Percentiles rank a stretch among this genome's conserved stretches.
Conservation (phyloP, 1,284 basidiomycete species). For the Rhodotorula sp. region DNA sequence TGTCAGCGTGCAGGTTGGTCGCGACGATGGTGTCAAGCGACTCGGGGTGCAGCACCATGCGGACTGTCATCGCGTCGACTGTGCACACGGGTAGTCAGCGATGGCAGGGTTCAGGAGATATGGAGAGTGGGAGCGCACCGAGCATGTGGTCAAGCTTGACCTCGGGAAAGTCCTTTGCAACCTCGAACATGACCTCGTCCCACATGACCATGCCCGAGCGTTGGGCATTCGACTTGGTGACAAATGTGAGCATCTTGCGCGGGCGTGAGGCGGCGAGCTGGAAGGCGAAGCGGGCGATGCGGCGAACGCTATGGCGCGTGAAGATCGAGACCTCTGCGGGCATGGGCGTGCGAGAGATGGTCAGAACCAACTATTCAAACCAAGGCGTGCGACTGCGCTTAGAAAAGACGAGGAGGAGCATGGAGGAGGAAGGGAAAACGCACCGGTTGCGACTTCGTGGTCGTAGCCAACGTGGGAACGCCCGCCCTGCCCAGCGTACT, state of each 20-base stretch:
- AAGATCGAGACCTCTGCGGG: constrained; percentile 55
- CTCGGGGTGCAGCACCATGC: constrained; percentile 59
- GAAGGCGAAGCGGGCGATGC: constrained; percentile 61
- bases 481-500: constrained; percentile 61
- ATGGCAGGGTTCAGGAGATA: too few species aligned
- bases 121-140: not conserved
- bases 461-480: constrained; percentile 52
- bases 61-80: constrained; percentile 58
- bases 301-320: constrained; percentile 59
- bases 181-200: constrained; percentile 55
- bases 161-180: constrained; percentile 60
- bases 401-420: too few species aligned
- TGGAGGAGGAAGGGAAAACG: not conserved
- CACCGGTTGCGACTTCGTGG: constrained; percentile 49
- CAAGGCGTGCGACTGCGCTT: too few species aligned
- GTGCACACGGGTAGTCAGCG: not conserved
- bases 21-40: constrained; percentile 61
- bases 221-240: constrained; percentile 55
- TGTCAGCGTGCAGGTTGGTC: constrained; percentile 61
- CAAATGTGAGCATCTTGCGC: constrained; percentile 59
- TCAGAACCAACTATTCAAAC: too few species aligned
- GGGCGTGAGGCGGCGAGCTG: constrained; percentile 58
- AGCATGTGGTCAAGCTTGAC: constrained; percentile 60
- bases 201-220: constrained; percentile 51
- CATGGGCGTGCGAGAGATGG: too few species aligned